Evolutionary conservation across 2,329 filamentous ascomycete species (phyloP).

Genomic region (Rhinocladiella similis): DNA sequence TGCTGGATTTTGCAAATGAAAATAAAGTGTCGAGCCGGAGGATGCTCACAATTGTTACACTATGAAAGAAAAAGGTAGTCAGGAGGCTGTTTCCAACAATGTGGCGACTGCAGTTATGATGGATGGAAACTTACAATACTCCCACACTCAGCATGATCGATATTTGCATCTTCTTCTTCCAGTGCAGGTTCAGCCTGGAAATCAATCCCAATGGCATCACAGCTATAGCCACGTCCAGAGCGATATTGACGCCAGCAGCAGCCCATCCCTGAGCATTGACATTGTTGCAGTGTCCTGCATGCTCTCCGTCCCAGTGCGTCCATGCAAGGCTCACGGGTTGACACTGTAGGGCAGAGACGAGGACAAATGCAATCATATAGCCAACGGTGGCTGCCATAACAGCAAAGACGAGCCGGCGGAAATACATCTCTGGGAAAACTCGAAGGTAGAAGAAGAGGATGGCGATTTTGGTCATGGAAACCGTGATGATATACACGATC

Average conservation of each 20-base stretch:
- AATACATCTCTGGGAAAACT: slow-evolving; percentile 40
- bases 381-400: slow-evolving; percentile 40
- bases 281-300: slow-evolving; percentile 51
- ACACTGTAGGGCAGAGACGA: slow-evolving; percentile 42
- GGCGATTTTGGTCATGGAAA: slow-evolving; percentile 41
- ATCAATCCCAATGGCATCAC: slow-evolving; percentile 52
- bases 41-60: slow-evolving; percentile 46
- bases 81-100: neutral
- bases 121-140: slow-evolving; percentile 37
- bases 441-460: slow-evolving; percentile 44
- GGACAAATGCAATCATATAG: slow-evolving; percentile 42
- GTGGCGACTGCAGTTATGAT: neutral
- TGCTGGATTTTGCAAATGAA: slow-evolving; percentile 40
- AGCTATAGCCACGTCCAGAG: slow-evolving; percentile 55
- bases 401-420: slow-evolving; percentile 4
- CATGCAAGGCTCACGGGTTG: slow-evolving; percentile 45
- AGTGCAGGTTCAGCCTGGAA: slow-evolving; percentile 25
- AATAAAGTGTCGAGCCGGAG: slow-evolving; percentile 47
- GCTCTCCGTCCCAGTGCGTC: slow-evolving; percentile 53
- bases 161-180: slow-evolving; percentile 52
- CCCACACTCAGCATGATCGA: slow-evolving; percentile 54
- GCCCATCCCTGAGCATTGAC: slow-evolving; percentile 53
- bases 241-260: slow-evolving; percentile 55
- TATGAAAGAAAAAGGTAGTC: slow-evolving; percentile 19
- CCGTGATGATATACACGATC: slow-evolving; percentile 47